phyloP scores from a whole-genome alignment of 78 protist species.

The Polysphondylium violaceum region DNA sequence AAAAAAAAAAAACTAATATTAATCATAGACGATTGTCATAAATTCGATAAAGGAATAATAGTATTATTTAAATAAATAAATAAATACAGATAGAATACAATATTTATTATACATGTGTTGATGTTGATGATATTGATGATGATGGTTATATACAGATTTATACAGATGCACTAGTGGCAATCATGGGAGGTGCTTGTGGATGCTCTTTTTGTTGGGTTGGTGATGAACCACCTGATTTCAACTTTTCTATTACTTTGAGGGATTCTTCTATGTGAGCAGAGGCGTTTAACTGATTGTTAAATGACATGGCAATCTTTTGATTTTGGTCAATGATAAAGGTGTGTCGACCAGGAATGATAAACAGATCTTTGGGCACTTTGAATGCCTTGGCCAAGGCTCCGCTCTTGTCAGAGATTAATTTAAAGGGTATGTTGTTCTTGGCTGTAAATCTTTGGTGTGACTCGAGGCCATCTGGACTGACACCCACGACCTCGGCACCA shows the following conservation, averaged over 20 bases:
- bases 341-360: conserved; percentile 40
- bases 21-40: too few species aligned
- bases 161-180: too few species aligned
- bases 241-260: conserved; percentile 28
- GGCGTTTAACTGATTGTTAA: conserved; percentile 15
- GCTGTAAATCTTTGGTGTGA: conserved; percentile 55
- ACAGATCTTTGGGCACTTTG: conserved; percentile 22
- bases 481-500: conserved; percentile 76
- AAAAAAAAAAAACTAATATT: too few species aligned
- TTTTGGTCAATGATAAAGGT: conserved; percentile 72
- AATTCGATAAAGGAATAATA: too few species aligned
- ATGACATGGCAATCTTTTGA: background rate
- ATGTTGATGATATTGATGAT: too few species aligned
- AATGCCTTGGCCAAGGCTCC: conserved; percentile 11
- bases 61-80: too few species aligned
- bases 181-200: too few species aligned
- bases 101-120: too few species aligned
- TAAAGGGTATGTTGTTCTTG: conserved; percentile 59
- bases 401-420: conserved; percentile 23
- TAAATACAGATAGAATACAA: too few species aligned
- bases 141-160: too few species aligned
- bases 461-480: conserved; percentile 33
- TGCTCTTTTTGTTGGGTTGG: too few species aligned
- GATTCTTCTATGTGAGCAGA: conserved; percentile 28
- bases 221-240: too few species aligned